phyloP scores from a whole-genome alignment of 78 protist genomes.

The Andalucia godoyi region DNA sequence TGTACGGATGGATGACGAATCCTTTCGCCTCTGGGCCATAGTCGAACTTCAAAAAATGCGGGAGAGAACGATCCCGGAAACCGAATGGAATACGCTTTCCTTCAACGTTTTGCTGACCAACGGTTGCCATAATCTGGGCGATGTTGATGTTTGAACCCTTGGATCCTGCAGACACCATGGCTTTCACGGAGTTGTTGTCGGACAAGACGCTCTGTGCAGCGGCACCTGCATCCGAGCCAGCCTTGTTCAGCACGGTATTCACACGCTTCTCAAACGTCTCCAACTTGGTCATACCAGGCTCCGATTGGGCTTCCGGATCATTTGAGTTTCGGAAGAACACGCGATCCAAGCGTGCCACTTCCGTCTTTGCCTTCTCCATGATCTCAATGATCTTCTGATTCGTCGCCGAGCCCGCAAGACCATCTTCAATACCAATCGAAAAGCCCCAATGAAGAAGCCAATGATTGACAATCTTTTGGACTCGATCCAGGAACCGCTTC shows the following conservation, averaged over 20 bases:
- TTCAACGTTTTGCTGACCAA: conserved; percentile 99
- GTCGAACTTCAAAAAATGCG: conserved; percentile 96
- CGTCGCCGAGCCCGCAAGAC: conserved; percentile 81
- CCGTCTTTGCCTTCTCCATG: conserved; percentile 19
- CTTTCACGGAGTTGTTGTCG: conserved; percentile 71
- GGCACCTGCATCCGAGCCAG: conserved; percentile 71
- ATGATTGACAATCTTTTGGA: conserved; percentile 73
- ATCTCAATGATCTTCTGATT: conserved; percentile 33
- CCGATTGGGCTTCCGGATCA: conserved; percentile 50
- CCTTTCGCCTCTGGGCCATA: conserved; percentile 87
- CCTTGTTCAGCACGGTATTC: conserved; percentile 82
- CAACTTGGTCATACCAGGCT: conserved; percentile 82
- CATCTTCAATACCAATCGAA: conserved; percentile 92
- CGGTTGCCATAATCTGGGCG: conserved; percentile 98
- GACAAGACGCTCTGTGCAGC: conserved; percentile 31
- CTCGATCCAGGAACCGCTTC: conserved; percentile 51
- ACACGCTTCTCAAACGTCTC: conserved; percentile 93
- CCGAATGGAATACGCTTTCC: conserved; percentile 97
- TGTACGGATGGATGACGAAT: conserved; percentile 93
- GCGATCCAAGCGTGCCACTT: no score
- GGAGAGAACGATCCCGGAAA: conserved; percentile 90
- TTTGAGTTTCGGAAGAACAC: conserved; percentile 42
- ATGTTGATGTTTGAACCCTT: conserved; percentile 96
- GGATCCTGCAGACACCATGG: conserved; percentile 94
- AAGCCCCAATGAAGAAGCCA: conserved; percentile 85